Evolutionary conservation across 1,284 basidiomycete species (phyloP).

Genomic region (Apiotrichum akiyoshidainum): DNA sequence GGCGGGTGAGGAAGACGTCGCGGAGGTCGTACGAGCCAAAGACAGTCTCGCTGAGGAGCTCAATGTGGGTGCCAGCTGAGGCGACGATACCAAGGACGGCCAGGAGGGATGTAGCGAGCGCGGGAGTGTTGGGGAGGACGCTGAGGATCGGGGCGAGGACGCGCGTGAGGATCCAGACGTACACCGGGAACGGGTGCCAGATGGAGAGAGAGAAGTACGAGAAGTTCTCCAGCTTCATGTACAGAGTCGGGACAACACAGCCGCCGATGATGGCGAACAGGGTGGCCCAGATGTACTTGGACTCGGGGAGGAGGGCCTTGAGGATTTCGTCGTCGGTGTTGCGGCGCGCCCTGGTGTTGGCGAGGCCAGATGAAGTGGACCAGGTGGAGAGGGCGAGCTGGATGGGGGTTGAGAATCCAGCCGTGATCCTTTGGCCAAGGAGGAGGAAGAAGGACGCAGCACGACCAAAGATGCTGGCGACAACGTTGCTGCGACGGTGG

Average conservation of each 20-base stretch:
- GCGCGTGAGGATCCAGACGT: constrained; percentile 13
- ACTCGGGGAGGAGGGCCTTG: constrained; percentile 5
- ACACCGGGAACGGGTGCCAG: constrained; percentile 22
- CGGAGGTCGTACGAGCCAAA: constrained; percentile 1
- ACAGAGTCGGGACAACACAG: constrained; percentile 5
- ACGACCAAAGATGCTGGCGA: constrained; percentile 5
- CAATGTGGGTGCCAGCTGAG: constrained; percentile 5
- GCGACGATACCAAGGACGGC: constrained; percentile 1
- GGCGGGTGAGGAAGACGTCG: constrained; percentile 11
- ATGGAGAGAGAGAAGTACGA: constrained; percentile 8
- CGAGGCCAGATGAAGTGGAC: neutral
- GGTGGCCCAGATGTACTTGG: constrained; percentile 11
- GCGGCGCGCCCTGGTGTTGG: neutral
- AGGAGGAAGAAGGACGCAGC: constrained; percentile 9
- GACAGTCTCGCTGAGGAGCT: constrained; percentile 4
- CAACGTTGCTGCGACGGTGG: constrained; percentile 1
- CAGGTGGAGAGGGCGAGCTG: constrained; percentile 8
- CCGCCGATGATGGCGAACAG: constrained; percentile 2
- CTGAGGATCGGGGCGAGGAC: constrained; percentile 1
- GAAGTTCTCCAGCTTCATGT: neutral
- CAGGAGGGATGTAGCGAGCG: constrained; percentile 4
- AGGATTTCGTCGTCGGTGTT: constrained; percentile 4
- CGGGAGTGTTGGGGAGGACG: neutral
- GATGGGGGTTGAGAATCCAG: constrained; percentile 10
- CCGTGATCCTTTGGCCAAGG: constrained; percentile 12